Base-by-base conservation (phyloP, 352 stramenopile species). In the Thraustochytrium aureum region DNA sequence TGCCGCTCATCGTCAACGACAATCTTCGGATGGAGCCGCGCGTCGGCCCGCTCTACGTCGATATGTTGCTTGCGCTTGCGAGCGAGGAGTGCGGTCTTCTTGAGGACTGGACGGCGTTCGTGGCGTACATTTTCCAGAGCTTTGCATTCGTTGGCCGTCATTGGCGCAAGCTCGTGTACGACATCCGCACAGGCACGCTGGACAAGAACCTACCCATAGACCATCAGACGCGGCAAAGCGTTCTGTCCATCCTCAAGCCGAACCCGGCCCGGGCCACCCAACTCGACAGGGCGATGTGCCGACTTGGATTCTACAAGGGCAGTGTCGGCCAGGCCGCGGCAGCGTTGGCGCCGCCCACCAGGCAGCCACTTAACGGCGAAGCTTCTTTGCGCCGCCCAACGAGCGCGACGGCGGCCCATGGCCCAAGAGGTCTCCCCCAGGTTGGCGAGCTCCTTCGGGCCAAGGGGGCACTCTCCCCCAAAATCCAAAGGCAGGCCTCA, bases 1-100 rank as follows among this genome's bases (percentile, higher is more conserved):
- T 79, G 12, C 69, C 69, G 0, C 52, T 79, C 10, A 79, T 79
- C 69, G 69, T 79, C 20, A 79, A 73, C n/a, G 69, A 79, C 54
- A 79, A 45, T 33, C 39, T 79, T 30, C 69, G 69, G 37, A 79
- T 79, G 69, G 69, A 79, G 38, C n/a, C 37, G 20, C 41, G 67
- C 10, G 67, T 30, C 14, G 35, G 47, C 10, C 33, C 47, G 17
- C 41, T 79, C 38, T 79, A 79, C 52, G 69, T 79, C 30, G 69
- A 79, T 39, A 79, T 79, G 69, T 32, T 79, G 43, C 56, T 79
- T 22, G 69, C 69, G 39, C 56, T 79, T 4, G 38, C 69, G 3
- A 79, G 59, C 56, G 54, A 72, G 59, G 35, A 59, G 12, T 79
- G 69, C 32, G 69, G 69, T 20, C 43, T 79, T 4, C 69, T 79